Base-by-base conservation (phyloP, 129 eudicot genomes). In the Lonicera japonica region DNA sequence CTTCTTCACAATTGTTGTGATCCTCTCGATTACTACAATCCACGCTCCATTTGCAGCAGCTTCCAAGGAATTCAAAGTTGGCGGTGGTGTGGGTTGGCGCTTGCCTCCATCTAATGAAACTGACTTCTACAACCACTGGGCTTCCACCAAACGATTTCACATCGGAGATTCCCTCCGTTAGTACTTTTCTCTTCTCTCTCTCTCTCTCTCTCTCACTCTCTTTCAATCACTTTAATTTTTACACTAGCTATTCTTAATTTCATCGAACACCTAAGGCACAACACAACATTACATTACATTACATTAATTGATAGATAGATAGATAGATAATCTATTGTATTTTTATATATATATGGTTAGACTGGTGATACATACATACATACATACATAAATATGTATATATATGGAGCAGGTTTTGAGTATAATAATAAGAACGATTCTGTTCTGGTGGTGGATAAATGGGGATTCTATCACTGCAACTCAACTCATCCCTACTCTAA, bases 341-440 rank as follows among this genome's bases (percentile, higher is more conserved):
- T 29, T 29, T 29, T 29, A 29, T 29, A n/a, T n/a, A n/a, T n/a
- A n/a, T n/a, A n/a, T n/a, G n/a, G n/a, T n/a, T n/a, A n/a, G n/a
- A n/a, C n/a, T n/a, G n/a, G n/a, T n/a, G n/a, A n/a, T n/a, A n/a
- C n/a, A n/a, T n/a, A n/a, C n/a, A n/a, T n/a, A n/a, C n/a, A n/a
- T n/a, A n/a, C n/a, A n/a, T n/a, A n/a, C n/a, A n/a, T n/a, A n/a
- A n/a, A n/a, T n/a, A n/a, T n/a, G n/a, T n/a, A 23, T 17, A 21
- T 5, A 25, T 19, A 4, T 9, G 19, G 47, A 12, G 16, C 71
- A 89, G 97, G 85, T 65, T 89, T 89, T 39, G 69, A 60, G 64
- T 89, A 89, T 90, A 64, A 57, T 25, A 80, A 85, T 39, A 64
- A 53, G 41, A 80, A 85, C 25, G 97, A 86, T 60, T 72, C 97